These are phyloP conservation scores for Alloascoidea hylecoeti DNA, from an alignment of 805 yeast species.

Conservation along the genomic window DNA sequence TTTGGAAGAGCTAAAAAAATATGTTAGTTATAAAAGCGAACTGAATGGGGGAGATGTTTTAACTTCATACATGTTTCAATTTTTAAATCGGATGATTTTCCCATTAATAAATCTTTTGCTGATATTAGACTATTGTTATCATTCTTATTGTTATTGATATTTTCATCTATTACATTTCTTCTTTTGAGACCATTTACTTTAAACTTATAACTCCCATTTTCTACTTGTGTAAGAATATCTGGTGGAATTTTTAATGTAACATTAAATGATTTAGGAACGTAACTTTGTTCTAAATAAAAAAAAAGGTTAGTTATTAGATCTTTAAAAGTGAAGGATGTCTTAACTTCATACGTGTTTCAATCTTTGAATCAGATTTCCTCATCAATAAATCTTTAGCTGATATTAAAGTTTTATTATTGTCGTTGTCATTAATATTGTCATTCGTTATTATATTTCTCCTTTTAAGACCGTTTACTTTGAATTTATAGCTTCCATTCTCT, in stretches of 20 bases:
- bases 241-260: background rate
- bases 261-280: background rate
- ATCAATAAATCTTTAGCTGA: background rate
- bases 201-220: background rate
- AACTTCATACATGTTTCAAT: too few relatives aligned
- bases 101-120: background rate
- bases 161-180: background rate
- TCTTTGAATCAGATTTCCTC: too few relatives aligned
- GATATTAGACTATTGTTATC: slow-evolving; percentile 40
- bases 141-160: slow-evolving; percentile 9
- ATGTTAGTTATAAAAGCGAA: too few relatives aligned
- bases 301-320: too few relatives aligned
- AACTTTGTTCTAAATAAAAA: too few relatives aligned
- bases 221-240: background rate
- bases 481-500: background rate
- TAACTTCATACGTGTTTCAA: too few relatives aligned
- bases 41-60: too few relatives aligned
- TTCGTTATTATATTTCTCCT: too few relatives aligned
- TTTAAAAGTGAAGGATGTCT: too few relatives aligned
- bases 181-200: background rate
- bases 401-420: too few relatives aligned
- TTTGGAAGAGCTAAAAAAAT: too few relatives aligned
- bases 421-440: too few relatives aligned
- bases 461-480: background rate
- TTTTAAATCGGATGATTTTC: background rate